Evolutionary conservation across 2,329 filamentous ascomycete genomes (phyloP).

Genomic region (Tolypocladium paradoxum): DNA sequence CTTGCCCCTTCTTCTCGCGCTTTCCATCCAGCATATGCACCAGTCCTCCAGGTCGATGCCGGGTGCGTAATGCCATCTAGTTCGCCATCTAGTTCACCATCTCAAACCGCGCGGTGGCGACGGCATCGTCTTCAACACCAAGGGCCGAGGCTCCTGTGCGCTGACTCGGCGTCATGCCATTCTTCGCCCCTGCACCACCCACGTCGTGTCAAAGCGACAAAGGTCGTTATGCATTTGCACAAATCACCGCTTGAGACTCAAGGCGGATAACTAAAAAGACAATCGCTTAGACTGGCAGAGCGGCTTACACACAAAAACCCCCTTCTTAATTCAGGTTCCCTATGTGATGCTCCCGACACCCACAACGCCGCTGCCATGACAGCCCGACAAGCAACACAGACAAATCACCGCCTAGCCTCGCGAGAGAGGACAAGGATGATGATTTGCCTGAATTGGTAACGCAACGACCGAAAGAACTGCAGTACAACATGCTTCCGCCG

Average conservation of each 20-base stretch:
- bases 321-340: conserved; percentile 15
- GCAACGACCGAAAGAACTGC: conserved; percentile 4
- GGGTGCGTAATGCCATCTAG: no score
- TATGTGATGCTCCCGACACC: conserved; percentile 19
- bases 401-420: conserved; percentile 6
- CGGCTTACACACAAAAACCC: background rate
- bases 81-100: no score
- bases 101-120: background rate
- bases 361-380: conserved; percentile 23
- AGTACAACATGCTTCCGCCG: background rate
- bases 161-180: background rate
- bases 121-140: background rate
- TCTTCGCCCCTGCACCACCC: background rate
- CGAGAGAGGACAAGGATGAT: background rate
- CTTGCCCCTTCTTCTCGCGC: background rate
- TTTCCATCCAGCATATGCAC: background rate
- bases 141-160: background rate
- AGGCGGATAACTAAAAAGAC: background rate
- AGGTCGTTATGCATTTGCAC: background rate
- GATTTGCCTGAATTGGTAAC: conserved; percentile 11
- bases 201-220: background rate
- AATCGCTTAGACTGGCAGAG: no score
- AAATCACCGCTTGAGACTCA: background rate
- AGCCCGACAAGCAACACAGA: background rate
- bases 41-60: background rate